Evolutionary conservation across 75 land plant species (phyloP).

Genomic region (Cunninghamia lanceolata): DNA sequence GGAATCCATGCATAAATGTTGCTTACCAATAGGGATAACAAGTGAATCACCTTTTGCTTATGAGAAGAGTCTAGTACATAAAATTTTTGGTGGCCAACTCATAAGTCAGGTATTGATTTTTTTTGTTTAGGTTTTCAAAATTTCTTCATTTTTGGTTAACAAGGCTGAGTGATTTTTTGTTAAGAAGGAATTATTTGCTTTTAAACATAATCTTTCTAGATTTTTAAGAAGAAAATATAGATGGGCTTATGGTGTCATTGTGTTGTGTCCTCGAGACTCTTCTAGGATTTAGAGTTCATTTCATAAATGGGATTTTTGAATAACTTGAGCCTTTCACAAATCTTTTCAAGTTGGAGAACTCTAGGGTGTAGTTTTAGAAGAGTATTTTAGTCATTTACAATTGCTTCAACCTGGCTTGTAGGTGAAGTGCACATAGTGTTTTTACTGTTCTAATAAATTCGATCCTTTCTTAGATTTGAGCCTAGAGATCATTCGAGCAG

Average conservation of each 20-base stretch:
- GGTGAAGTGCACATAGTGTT: slow-evolving; percentile 89
- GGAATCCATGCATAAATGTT: slow-evolving; percentile 90
- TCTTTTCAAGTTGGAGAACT: neutral
- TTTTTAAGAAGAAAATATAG: neutral
- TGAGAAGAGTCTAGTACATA: slow-evolving; percentile 81
- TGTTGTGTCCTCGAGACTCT: neutral
- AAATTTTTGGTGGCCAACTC: slow-evolving; percentile 90
- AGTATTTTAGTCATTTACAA: neutral
- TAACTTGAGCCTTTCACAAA: neutral
- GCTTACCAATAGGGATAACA: slow-evolving; percentile 62
- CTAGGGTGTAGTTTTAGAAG: neutral
- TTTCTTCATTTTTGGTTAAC: neutral
- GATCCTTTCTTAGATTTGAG: slow-evolving; percentile 95
- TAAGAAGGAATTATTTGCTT: neutral
- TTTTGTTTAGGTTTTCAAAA: slow-evolving; percentile 1
- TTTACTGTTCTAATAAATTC: slow-evolving; percentile 66
- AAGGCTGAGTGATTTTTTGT: neutral
- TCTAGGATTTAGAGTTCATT: neutral
- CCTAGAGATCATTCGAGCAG: slow-evolving; percentile 77
- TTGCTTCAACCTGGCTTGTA: slow-evolving; percentile 18
- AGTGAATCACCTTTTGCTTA: slow-evolving; percentile 60
- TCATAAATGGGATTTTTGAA: neutral
- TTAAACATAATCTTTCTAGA: neutral
- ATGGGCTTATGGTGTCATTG: neutral
- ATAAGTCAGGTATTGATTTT: slow-evolving; percentile 71